Evolutionary conservation across 129 eudicot species (phyloP).

Genomic region (Pulicaria dysenterica): DNA sequence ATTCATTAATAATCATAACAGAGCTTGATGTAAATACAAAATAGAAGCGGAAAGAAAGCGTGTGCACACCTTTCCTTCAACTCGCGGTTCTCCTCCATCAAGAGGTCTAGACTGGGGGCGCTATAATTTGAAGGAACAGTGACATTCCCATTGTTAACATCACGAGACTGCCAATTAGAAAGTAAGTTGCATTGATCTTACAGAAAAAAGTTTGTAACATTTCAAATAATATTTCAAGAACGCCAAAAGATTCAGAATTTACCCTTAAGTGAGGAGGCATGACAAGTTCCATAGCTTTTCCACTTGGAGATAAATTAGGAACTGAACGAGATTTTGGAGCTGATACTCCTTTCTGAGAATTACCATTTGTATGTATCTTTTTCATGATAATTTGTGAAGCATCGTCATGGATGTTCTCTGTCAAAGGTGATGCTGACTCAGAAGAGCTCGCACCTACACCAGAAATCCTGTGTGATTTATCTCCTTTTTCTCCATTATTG

Average conservation of each 20-base stretch:
- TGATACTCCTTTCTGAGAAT: conserved; percentile 29
- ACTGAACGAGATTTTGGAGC: conserved; percentile 18
- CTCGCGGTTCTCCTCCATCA: conserved; percentile 62
- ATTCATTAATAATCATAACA: conserved; percentile 12
- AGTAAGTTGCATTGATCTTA: neutral
- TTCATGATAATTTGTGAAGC: conserved; percentile 37
- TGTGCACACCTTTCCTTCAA: conserved; percentile 60
- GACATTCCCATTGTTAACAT: conserved; percentile 24
- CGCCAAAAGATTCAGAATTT: neutral
- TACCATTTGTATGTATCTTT: conserved; percentile 35
- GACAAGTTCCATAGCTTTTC: conserved; percentile 35
- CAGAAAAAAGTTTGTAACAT: neutral
- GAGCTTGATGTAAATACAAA: neutral
- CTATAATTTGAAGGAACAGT: conserved; percentile 26
- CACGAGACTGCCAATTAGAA: conserved; percentile 40
- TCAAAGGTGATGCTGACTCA: conserved; percentile 56
- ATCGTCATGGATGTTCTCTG: conserved; percentile 42
- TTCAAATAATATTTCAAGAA: neutral
- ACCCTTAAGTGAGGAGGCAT: conserved; percentile 47
- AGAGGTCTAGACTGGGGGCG: conserved; percentile 24
- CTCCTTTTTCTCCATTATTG: conserved; percentile 21
- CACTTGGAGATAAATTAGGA: conserved; percentile 31
- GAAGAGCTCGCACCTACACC: conserved; percentile 48
- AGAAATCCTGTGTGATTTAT: conserved; percentile 25
- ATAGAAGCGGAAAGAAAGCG: neutral